Base-by-base conservation (phyloP, 1,284 basidiomycete genomes). In the Bjerkandera adusta region DNA sequence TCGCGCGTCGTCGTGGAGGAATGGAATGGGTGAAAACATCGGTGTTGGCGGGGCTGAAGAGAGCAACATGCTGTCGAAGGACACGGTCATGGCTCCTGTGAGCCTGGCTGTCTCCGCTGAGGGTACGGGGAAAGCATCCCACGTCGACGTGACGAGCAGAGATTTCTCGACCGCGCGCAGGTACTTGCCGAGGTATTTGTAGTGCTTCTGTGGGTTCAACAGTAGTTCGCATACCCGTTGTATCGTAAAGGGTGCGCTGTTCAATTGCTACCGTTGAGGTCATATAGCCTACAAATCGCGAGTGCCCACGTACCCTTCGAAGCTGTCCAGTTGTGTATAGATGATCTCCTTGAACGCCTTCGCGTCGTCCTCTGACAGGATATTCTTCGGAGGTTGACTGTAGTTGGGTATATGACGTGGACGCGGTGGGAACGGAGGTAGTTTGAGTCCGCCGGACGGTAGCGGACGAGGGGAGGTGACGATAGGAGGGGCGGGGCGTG, bases 211-310 rank as follows among this genome's bases (percentile, higher is more conserved):
- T 2, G 93, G 92, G 26, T 77, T 66, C 5, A 86, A 56, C 36
- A 85, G 82, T n/a, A 97, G 79, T 61, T 97, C 93, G 57, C 89
- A 91, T 13, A 97, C 68, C 29, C 94, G 84, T 66, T 97, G 94
- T 43, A 97, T 86, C 3, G 94, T 96, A 67, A 97, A 97, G 3
- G 94, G 94, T 0, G 91, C 80, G 45, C 80, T 81, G 41, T 15
- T 43, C 25, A 32, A 25, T 25, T 12, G 51, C 11, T 18, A 12
- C 20, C 45, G 37, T 38, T n/a, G 32, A 29, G 34, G 32, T 33
- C 30, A 42, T 1, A 16, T 12, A 25, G 13, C n/a, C n/a, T n/a
- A n/a, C n/a, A n/a, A n/a, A n/a, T n/a, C n/a, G n/a, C n/a, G n/a
- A n/a, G n/a, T n/a, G n/a, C n/a, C n/a, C 7, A 71, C 81, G 43